These are phyloP conservation scores for Gossypium davidsonii DNA, from an alignment of 441 rosid genomes.

Conservation along the genomic window DNA sequence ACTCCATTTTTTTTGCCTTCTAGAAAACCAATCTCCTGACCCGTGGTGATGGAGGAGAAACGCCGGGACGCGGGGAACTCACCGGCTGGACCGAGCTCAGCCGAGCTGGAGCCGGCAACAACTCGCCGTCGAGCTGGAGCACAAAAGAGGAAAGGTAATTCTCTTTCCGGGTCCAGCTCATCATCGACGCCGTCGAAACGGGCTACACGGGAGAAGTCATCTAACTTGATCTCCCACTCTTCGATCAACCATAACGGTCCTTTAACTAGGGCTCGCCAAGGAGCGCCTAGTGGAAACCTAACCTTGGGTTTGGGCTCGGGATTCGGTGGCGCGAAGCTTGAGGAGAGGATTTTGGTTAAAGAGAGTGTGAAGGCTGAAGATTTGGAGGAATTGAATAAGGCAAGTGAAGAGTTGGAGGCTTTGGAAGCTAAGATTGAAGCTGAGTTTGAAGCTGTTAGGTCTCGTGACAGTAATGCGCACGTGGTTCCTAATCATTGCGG, in stretches of 20 bases:
- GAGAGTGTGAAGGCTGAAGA: constrained; percentile 31
- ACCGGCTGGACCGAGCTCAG: constrained; percentile 35
- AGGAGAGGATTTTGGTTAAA: constrained; percentile 26
- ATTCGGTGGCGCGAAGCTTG: constrained; percentile 34
- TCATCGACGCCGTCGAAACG: constrained; percentile 63
- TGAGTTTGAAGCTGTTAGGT: constrained; percentile 72
- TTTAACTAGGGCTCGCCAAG: constrained; percentile 78
- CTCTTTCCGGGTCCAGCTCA: constrained; percentile 34
- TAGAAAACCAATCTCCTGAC: background rate
- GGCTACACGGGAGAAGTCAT: constrained; percentile 70
- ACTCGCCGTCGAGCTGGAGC: constrained; percentile 69
- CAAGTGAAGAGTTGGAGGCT: constrained; percentile 63
- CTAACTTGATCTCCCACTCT: constrained; percentile 40
- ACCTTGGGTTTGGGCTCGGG: constrained; percentile 11
- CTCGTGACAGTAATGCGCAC: constrained; percentile 66
- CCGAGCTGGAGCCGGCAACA: constrained; percentile 45
- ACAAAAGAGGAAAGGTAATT: constrained; percentile 58
- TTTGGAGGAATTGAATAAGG: constrained; percentile 36
- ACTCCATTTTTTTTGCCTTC: constrained; percentile 2
- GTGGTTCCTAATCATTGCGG: constrained; percentile 89
- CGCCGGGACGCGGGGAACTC: constrained; percentile 34
- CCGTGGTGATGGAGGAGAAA: constrained; percentile 47
- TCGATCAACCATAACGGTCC: constrained; percentile 76
- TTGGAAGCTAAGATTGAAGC: constrained; percentile 69
- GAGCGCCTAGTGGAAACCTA: constrained; percentile 40